These are phyloP conservation scores for Silene latifolia DNA, from an alignment of 148 eudicot genomes.

Conservation along the genomic window DNA sequence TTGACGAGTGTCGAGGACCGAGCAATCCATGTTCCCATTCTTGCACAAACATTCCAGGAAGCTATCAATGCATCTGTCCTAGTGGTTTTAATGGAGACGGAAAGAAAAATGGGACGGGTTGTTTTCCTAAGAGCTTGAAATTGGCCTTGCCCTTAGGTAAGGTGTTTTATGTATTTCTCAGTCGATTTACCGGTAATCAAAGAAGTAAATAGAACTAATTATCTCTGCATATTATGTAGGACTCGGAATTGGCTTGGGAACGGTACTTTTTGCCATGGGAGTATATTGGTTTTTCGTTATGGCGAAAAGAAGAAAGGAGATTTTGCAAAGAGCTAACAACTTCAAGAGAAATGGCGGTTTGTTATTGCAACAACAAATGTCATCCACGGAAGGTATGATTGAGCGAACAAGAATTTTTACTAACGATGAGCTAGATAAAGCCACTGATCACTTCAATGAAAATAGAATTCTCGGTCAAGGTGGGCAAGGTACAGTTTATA, in stretches of 20 bases:
- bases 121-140: background rate
- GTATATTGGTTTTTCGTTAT: constrained; percentile 6
- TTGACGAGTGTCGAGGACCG: constrained; percentile 12
- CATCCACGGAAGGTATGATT: constrained; percentile 21
- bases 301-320: constrained; percentile 12
- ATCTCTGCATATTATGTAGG: background rate
- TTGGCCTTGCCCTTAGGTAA: constrained; percentile 12
- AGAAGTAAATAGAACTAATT: background rate
- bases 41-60: constrained; percentile 11
- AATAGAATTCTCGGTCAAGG: constrained; percentile 32
- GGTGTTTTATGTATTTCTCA: background rate
- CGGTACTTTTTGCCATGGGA: constrained; percentile 4
- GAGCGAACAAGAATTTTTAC: constrained; percentile 24
- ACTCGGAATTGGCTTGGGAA: constrained; percentile 19
- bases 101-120: constrained; percentile 14
- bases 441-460: constrained; percentile 24
- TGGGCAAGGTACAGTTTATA: constrained; percentile 34
- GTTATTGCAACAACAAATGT: constrained; percentile 26
- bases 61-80: constrained; percentile 13
- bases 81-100: constrained; percentile 12
- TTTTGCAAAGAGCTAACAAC: constrained; percentile 11
- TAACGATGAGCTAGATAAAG: constrained; percentile 19
- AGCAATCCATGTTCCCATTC: constrained; percentile 10
- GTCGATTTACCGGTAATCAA: background rate
- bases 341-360: constrained; percentile 25